Evolutionary conservation across 768 basidiomycete species (phyloP), one percentile per base, ranked within the genome.

Genomic region (Boletus tomentosulus): DNA sequence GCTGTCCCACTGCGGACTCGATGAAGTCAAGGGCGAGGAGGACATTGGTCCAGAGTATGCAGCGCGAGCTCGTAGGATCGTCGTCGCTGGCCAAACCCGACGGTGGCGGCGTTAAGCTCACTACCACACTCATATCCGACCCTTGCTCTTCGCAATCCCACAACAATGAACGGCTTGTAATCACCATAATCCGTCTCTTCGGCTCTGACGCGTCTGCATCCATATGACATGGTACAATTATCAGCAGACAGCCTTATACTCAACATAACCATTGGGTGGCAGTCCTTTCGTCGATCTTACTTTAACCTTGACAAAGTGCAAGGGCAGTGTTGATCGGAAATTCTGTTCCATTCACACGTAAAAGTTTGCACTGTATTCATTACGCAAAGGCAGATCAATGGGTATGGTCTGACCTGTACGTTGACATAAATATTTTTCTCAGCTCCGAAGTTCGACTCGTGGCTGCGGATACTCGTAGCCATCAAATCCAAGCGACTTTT

Each of bases 401-500:
- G 42, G 42, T 43, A 43, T 43, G 22, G 46, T 54, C 42, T n/a
- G 38, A 27, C 19, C 25, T 38, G 22, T 35, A 30, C 41, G 19
- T 19, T 19, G 19, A 19, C 19, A 19, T 19, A 19, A 19, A 19
- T 19, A 19, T 19, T 19, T 44, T 50, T 43, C 35, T 53, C 33
- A 46, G 34, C 37, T 53, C 34, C 39, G 57, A 42, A 9, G 64
- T 64, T 73, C 71, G 8, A 53, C 67, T 25, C 61, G 71, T 0
- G 30, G 30, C 10, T 72, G 70, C 1, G 68, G 67, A 52, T 72
- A 76, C 67, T 87, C 84, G 54, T 86, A 89, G 3, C 65, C 68
- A 19, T 76, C 80, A 57, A 89, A 90, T 6, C 93, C 93, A 37
- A 90, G 76, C 3, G 93, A 93, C 44, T 79, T 81, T 59, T 92